Percentiles rank a stretch among this genome's conserved stretches.
Conservation (phyloP, 768 basidiomycete species). For the Podaxis sp. region DNA sequence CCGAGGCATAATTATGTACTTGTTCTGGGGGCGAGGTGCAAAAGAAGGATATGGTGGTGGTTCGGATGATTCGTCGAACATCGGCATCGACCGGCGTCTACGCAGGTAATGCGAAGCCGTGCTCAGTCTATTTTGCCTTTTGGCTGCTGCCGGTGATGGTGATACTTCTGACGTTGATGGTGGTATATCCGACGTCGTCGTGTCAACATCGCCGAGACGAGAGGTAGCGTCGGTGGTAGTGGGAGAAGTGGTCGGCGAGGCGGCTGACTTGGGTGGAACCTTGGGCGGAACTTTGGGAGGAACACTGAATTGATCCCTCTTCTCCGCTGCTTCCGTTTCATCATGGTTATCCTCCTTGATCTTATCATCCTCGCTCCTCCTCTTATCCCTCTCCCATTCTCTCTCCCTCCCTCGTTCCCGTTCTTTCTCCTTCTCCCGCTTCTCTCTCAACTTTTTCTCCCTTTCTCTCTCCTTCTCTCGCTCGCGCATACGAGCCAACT, state of each 20-base stretch:
- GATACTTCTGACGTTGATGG: constrained; percentile 3
- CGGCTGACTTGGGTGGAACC: not conserved
- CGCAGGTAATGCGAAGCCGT: constrained; percentile 42
- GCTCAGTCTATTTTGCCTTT: constrained; percentile 26
- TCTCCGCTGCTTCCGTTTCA: not conserved
- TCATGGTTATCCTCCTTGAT: constrained; percentile 8
- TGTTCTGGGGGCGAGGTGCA: constrained; percentile 21
- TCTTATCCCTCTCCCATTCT: constrained; percentile 3
- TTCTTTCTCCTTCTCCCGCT: constrained; percentile 5
- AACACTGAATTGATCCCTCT: not conserved
- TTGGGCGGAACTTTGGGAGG: not conserved
- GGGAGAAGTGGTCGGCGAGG: not conserved
- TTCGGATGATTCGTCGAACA: constrained; percentile 50
- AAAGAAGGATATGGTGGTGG: constrained; percentile 70
- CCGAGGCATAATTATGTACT: constrained; percentile 39
- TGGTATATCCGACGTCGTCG: not conserved
- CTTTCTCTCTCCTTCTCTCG: constrained; percentile 25
- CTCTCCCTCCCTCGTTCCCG: constrained; percentile 13
- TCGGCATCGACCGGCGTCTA: constrained; percentile 71
- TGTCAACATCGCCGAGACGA: not conserved
- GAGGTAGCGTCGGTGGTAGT: not conserved
- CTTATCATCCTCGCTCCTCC: constrained; percentile 12
- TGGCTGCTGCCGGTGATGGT: constrained; percentile 13
- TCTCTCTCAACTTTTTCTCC: constrained; percentile 11
- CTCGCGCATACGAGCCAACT: constrained; percentile 29